These are phyloP conservation scores for Meyerozyma carpophila DNA, from an alignment of 1,139 yeast species.

Conservation along the genomic window DNA sequence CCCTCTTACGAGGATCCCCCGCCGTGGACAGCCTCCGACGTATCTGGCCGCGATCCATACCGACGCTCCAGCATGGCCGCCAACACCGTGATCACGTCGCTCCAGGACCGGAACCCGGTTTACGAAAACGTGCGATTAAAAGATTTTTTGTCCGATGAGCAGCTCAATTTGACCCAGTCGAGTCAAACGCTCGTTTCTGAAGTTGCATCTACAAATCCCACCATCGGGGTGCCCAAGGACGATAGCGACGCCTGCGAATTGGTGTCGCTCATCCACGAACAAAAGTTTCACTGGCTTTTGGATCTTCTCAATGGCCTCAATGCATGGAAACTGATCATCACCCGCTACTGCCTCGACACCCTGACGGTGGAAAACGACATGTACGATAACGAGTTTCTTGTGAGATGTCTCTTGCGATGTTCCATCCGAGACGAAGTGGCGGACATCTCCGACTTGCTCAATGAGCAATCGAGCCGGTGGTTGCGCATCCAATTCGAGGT, in stretches of 20 bases:
- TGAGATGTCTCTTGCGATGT: conserved; percentile 29
- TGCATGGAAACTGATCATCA: conserved; percentile 38
- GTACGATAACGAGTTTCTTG: conserved; percentile 17
- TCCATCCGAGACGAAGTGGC: conserved; percentile 12
- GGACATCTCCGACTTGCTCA: conserved; percentile 13
- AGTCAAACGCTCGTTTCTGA: neutral
- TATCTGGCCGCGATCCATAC: neutral
- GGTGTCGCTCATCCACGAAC: conserved; percentile 24
- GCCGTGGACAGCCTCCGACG: neutral
- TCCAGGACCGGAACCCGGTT: neutral
- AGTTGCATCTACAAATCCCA: neutral
- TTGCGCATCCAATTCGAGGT: conserved; percentile 11
- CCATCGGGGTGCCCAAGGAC: neutral
- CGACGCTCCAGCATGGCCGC: neutral
- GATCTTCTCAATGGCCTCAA: conserved; percentile 35
- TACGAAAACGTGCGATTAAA: neutral
- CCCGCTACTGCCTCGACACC: conserved; percentile 25
- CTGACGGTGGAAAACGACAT: conserved; percentile 4
- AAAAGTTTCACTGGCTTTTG: conserved; percentile 34
- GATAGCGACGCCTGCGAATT: conserved; percentile 13
- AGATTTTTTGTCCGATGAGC: neutral
- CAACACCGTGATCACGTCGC: neutral
- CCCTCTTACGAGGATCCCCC: neutral
- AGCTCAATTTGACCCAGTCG: neutral
- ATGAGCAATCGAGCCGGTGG: conserved; percentile 25